Conservation (phyloP, 148 eudicot species). For the Rhododendron simsii region DNA sequence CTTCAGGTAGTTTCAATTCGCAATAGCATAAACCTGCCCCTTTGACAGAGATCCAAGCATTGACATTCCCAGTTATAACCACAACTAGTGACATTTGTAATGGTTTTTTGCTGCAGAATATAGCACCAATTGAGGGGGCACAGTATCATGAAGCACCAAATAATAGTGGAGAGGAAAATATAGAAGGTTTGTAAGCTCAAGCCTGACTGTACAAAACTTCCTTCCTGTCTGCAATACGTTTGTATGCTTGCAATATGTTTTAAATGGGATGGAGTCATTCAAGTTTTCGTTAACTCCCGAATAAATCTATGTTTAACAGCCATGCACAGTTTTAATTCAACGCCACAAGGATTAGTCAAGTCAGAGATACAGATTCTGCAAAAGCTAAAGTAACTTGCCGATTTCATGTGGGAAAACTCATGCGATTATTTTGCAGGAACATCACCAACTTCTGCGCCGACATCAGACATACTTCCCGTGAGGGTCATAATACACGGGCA, state of each 20-base stretch:
- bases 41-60: background rate
- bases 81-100: background rate
- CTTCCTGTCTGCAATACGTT: background rate
- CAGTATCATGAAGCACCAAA: constrained; percentile 15
- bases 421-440: constrained; percentile 27
- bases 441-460: constrained; percentile 10
- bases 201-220: background rate
- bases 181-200: constrained; percentile 21
- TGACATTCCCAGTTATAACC: background rate
- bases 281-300: background rate
- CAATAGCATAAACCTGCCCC: background rate
- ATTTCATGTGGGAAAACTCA: background rate
- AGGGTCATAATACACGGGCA: constrained; percentile 46
- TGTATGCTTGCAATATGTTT: background rate
- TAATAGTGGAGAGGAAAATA: constrained; percentile 9
- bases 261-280: background rate
- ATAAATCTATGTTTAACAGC: background rate
- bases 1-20: background rate
- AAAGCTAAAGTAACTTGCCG: background rate
- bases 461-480: constrained; percentile 15
- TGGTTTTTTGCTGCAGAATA: constrained; percentile 15
- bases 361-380: background rate
- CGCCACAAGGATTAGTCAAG: background rate
- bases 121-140: constrained; percentile 13
- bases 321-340: background rate